These are phyloP conservation scores for Phytophthora ohioensis DNA, from an alignment of 352 stramenopile species.

Conservation along the genomic window DNA sequence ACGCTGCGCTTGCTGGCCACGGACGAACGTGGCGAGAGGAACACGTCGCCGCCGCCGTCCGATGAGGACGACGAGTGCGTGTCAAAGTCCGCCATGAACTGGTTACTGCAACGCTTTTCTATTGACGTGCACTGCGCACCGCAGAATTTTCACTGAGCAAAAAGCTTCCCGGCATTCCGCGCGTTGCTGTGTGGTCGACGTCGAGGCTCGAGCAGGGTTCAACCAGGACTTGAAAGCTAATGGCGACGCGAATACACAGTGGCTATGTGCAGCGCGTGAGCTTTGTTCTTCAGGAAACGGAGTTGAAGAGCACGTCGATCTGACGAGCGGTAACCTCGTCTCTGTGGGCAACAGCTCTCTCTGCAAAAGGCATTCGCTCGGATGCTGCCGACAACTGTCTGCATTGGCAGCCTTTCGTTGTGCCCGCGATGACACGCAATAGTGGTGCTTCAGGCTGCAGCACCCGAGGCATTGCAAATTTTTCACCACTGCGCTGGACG, in stretches of 20 bases:
- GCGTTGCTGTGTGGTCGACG: constrained; percentile 33
- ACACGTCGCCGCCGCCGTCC: constrained; percentile 41
- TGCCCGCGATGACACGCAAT: too few species aligned
- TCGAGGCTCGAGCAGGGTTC: constrained; percentile 4
- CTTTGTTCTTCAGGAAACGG: constrained; percentile 7
- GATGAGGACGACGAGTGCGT: constrained; percentile 44
- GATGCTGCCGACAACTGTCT: too few species aligned
- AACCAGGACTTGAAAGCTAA: constrained; percentile 13
- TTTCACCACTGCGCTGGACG: too few species aligned
- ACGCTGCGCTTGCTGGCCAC: constrained; percentile 41
- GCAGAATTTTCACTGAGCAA: constrained; percentile 35
- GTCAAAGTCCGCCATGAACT: constrained; percentile 40
- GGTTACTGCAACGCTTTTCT: not conserved
- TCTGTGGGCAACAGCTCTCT: not conserved
- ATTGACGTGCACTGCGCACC: constrained; percentile 18
- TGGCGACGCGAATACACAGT: not conserved
- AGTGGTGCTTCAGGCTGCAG: too few species aligned
- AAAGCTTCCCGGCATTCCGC: not conserved
- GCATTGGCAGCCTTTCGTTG: too few species aligned
- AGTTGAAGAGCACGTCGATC: constrained; percentile 1
- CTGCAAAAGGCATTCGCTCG: too few species aligned
- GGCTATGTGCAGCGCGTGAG: constrained; percentile 13
- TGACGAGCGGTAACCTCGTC: not conserved
- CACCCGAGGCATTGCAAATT: too few species aligned
- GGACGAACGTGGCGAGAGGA: constrained; percentile 41